Conservation (phyloP, 805 yeast genomes). For the Ogataea chonburiensis region DNA sequence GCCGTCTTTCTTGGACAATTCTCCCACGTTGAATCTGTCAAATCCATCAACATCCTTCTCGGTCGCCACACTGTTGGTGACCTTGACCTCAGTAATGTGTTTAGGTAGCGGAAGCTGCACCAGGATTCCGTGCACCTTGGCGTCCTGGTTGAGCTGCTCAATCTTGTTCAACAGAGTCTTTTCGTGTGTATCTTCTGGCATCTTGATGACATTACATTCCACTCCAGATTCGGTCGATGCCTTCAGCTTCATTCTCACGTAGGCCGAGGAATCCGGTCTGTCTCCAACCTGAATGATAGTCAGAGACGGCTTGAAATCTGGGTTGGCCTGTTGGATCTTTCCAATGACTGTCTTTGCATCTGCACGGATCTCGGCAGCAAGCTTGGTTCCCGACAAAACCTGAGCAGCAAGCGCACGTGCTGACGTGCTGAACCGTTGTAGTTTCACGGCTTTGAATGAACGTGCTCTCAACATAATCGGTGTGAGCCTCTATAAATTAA, state of each 20-base stretch:
- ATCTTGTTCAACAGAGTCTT: conserved; percentile 54
- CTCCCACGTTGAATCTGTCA: conserved; percentile 75
- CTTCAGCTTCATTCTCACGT: conserved; percentile 75
- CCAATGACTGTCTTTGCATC: conserved; percentile 43
- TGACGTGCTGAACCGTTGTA: conserved; percentile 21
- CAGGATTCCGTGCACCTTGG: conserved; percentile 65
- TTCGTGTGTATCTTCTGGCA: conserved; percentile 58
- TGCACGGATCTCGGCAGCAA: conserved; percentile 45
- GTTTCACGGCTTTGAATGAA: conserved; percentile 6
- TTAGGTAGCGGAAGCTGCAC: conserved; percentile 77
- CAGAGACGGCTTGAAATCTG: conserved; percentile 62
- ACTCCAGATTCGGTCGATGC: conserved; percentile 74
- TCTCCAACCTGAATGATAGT: conserved; percentile 75
- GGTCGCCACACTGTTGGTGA: conserved; percentile 65
- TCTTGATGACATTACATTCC: conserved; percentile 55
- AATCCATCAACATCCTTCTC: conserved; percentile 84
- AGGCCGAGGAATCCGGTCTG: conserved; percentile 77
- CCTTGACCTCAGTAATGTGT: conserved; percentile 63
- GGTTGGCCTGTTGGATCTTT: conserved; percentile 41
- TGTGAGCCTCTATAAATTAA: too few species aligned
- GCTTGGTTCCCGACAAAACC: conserved; percentile 45
- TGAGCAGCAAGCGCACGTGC: conserved; percentile 26
- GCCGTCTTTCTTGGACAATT: conserved; percentile 71
- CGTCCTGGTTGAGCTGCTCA: conserved; percentile 54
- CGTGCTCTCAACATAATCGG: conserved; percentile 13